Evolutionary conservation across 2,329 filamentous ascomycete species (phyloP).

Genomic region (Diaporthe ampelina): DNA sequence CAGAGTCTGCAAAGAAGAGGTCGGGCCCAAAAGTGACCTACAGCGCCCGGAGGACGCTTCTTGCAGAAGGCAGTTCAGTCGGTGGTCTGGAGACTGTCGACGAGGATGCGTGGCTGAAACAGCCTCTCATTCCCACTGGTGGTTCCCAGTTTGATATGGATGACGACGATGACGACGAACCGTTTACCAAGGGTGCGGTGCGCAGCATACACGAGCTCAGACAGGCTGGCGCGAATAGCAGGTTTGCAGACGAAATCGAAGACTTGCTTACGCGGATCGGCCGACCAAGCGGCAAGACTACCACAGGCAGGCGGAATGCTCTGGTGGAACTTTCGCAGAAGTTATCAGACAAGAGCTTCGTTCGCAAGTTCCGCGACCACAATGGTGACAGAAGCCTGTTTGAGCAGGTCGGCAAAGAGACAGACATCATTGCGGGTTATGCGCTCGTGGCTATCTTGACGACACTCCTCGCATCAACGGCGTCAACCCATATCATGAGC

Average conservation of each 20-base stretch:
- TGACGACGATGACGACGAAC: constrained; percentile 60
- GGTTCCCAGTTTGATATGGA: constrained; percentile 52
- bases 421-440: constrained; percentile 74
- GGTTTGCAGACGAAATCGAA: constrained; percentile 75
- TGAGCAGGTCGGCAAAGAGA: constrained; percentile 69
- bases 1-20: constrained; percentile 47
- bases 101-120: constrained; percentile 44
- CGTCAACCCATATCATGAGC: constrained; percentile 70
- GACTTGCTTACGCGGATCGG: constrained; percentile 74
- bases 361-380: constrained; percentile 80
- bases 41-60: constrained; percentile 54
- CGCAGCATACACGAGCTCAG: constrained; percentile 76
- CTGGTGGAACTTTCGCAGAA: constrained; percentile 72
- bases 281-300: constrained; percentile 58
- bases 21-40: constrained; percentile 56
- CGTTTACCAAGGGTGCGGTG: constrained; percentile 64
- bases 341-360: constrained; percentile 73
- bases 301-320: constrained; percentile 69
- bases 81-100: constrained; percentile 39
- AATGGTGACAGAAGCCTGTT: constrained; percentile 79
- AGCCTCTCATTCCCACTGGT: constrained; percentile 46
- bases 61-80: constrained; percentile 42
- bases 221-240: constrained; percentile 75
- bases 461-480: constrained; percentile 72
- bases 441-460: constrained; percentile 74